These are phyloP conservation scores for Suillus americanus DNA, from an alignment of 768 basidiomycete genomes.

Conservation along the genomic window DNA sequence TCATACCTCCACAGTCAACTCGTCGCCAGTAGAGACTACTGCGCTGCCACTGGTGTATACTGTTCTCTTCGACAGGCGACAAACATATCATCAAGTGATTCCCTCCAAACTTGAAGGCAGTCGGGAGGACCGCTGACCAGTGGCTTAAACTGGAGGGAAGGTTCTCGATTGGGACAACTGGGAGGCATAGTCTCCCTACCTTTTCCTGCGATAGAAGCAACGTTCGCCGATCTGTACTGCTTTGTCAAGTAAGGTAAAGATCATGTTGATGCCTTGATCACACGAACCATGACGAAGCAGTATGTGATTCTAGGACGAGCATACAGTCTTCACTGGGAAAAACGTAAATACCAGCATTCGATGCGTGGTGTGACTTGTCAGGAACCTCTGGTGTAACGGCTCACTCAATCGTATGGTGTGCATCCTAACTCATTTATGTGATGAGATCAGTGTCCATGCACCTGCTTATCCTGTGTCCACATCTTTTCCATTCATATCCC, in stretches of 20 bases:
- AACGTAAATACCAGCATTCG: constrained; percentile 51
- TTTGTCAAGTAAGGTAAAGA: constrained; percentile 10
- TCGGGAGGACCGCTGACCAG: constrained; percentile 36
- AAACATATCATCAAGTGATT: not conserved
- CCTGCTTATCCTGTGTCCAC: constrained; percentile 56
- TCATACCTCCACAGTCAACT: too few species aligned
- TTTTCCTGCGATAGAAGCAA: constrained; percentile 15
- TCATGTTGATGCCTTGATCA: not conserved
- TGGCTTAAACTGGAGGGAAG: constrained; percentile 53
- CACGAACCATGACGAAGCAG: not conserved
- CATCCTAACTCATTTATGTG: constrained; percentile 8
- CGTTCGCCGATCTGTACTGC: constrained; percentile 29
- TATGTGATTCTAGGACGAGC: constrained; percentile 14
- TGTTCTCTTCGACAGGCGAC: not conserved
- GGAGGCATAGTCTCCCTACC: constrained; percentile 49
- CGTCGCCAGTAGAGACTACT: constrained; percentile 46
- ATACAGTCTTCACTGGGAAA: constrained; percentile 38
- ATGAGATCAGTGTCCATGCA: constrained; percentile 41
- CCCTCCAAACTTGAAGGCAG: constrained; percentile 33
- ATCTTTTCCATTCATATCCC: constrained; percentile 55
- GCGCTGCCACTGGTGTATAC: constrained; percentile 60
- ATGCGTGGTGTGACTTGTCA: constrained; percentile 35
- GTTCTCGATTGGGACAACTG: constrained; percentile 45
- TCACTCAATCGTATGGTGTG: not conserved
- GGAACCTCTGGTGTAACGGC: constrained; percentile 1